A percentile compares a stretch with the other conserved stretches of the same genome.
Conservation (phyloP, 257 asterid genomes). For the Przewalskia tangutica region DNA sequence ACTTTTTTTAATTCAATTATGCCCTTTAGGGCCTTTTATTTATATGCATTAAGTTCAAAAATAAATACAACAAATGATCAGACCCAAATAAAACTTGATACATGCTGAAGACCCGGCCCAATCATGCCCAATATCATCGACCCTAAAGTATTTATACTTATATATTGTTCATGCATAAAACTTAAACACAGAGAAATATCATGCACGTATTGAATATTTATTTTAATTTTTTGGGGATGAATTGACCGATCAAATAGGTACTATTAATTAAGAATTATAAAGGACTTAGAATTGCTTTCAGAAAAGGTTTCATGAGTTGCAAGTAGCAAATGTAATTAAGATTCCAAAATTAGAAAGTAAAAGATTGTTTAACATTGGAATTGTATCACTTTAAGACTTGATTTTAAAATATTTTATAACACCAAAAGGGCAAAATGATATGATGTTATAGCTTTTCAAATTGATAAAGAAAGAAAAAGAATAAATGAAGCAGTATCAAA, state of each 20-base stretch:
- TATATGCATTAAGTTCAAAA: no score
- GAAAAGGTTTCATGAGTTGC: background rate
- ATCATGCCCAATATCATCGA: no score
- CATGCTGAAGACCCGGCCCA: no score
- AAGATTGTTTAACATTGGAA: background rate
- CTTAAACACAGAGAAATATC: background rate
- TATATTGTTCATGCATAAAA: background rate
- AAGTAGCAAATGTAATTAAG: background rate
- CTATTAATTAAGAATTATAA: background rate
- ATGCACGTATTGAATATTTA: background rate
- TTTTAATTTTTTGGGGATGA: background rate
- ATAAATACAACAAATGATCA: no score
- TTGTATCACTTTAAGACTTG: background rate
- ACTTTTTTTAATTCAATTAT: no score
- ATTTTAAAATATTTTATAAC: background rate
- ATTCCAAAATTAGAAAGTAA: background rate
- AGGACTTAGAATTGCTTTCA: background rate
- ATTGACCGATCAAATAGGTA: background rate
- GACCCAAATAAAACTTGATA: no score
- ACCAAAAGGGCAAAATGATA: background rate
- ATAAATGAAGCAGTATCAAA: background rate
- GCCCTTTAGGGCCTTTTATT: no score
- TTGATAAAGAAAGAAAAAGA: background rate
- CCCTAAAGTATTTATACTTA: background rate
- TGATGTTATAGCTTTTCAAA: background rate